phyloP scores from a whole-genome alignment of 2,329 filamentous ascomycete genomes.

The Hawksworthiomyces lignivorus region DNA sequence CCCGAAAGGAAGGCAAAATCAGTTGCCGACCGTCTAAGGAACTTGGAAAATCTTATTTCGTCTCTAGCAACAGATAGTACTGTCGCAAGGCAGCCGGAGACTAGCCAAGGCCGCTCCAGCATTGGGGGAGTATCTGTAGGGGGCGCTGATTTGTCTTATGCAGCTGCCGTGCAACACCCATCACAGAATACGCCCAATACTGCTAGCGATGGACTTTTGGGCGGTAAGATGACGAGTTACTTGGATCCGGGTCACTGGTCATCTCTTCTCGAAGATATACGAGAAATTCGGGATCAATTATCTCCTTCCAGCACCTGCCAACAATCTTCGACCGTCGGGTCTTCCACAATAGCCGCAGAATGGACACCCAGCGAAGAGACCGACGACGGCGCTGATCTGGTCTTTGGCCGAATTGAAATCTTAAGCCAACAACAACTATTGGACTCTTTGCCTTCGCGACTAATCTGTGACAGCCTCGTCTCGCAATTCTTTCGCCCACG shows the following conservation, averaged over 20 bases:
- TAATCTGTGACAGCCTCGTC: constrained; percentile 2
- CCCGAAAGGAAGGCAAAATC: background rate
- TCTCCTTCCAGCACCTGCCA: background rate
- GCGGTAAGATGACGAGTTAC: constrained; percentile 18
- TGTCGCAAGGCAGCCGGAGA: too few species aligned
- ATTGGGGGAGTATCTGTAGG: too few species aligned
- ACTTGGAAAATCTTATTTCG: constrained; percentile 21
- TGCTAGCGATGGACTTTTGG: too few species aligned
- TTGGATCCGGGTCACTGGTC: constrained; percentile 27
- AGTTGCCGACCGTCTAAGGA: constrained; percentile 20
- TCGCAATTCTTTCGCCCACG: constrained; percentile 1
- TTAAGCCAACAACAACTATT: too few species aligned
- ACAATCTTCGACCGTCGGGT: background rate
- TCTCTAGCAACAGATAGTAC: constrained; percentile 6
- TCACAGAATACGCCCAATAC: too few species aligned
- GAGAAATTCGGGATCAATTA: constrained; percentile 24
- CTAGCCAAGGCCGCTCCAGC: too few species aligned
- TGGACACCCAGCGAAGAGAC: background rate
- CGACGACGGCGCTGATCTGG: background rate
- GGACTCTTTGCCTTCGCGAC: background rate
- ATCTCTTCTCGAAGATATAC: constrained; percentile 28
- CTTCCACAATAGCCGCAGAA: background rate
- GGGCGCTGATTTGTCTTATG: too few species aligned
- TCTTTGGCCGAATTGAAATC: background rate
- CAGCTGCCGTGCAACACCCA: too few species aligned